Conservation (phyloP, 805 yeast species). For the Starmerella bombi region DNA sequence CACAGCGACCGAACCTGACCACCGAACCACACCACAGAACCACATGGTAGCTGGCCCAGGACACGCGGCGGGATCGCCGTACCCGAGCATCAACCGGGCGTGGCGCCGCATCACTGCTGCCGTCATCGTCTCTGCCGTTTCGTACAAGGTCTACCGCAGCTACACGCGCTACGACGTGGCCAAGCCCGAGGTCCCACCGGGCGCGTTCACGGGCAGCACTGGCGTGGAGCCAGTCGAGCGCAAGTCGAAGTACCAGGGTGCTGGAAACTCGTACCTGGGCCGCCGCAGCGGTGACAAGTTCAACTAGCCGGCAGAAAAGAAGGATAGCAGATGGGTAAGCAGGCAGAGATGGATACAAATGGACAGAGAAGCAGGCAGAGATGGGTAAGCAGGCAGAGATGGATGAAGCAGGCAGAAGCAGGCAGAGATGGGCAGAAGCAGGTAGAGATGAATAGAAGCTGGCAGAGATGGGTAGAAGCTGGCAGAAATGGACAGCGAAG, state of each 20-base stretch:
- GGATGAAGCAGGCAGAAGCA: no score
- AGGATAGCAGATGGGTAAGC: no score
- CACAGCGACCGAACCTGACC: no score
- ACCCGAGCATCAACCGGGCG: constrained; percentile 24
- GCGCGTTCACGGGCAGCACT: constrained; percentile 25
- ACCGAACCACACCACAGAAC: neutral
- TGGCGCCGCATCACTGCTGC: constrained; percentile 24
- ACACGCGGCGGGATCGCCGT: constrained; percentile 20
- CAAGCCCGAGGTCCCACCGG: constrained; percentile 22
- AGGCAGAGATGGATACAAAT: no score
- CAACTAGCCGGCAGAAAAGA: neutral
- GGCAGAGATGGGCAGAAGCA: no score
- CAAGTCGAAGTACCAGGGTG: constrained; percentile 28
- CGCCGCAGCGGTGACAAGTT: constrained; percentile 21
- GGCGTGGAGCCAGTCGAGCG: constrained; percentile 22
- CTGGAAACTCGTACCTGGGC: constrained; percentile 28
- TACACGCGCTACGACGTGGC: constrained; percentile 15
- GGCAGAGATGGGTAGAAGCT: no score
- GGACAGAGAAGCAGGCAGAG: no score
- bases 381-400: no score
- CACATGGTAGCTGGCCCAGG: constrained; percentile 9
- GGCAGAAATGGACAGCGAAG: no score
- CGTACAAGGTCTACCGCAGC: constrained; percentile 22
- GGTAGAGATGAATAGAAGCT: no score
- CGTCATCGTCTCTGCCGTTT: constrained; percentile 21